Evolutionary conservation across 2,329 filamentous ascomycete genomes (phyloP), one percentile per base, ranked within the genome.

Genomic region (Paracoccidioides brasiliensis): DNA sequence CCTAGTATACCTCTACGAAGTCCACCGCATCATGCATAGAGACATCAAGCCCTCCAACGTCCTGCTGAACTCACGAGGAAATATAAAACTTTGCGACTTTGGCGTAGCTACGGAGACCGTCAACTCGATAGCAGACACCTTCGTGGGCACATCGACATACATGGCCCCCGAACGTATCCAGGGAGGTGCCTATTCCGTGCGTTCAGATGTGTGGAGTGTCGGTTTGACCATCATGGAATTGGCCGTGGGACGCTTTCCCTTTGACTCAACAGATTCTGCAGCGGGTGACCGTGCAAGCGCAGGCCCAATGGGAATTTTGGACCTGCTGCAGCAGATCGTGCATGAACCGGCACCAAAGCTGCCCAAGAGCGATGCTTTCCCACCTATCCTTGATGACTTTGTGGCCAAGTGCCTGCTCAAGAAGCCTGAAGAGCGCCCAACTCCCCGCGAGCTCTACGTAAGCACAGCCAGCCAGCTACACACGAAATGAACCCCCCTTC

Each of bases 31-130:
- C 69, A 97, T 98, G 90, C 93, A 98, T 70, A 84, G 93, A 72
- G 93, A 98, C 70, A 94, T 98, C 75, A 98, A 98, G 68, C 93
- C 93, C 0, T 97, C 93, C 46, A 98, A 98, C 69, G 90, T 98
- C 57, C 78, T 98, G 32, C 88, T 97, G 67, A 97, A 97, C 76
- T 96, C 90, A 15, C 82, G 85, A 55, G 93, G 93, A 10, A 83
- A 86, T 62, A 97, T 98, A 78, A 98, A 98, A 74, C 81, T 98
- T 5, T 97, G 91, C 73, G 93, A 98, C 71, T 98, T 98, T 69
- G 93, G 93, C 64, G 93, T 98, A n/a, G 96, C 91, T 4, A 93
- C 90, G 62, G 93, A 98, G 72, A 81, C 96, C 14, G 90, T 97
- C 69, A 97, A 97, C 74, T 97, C 93, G 4, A 90, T 98, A 61